These are phyloP conservation scores for Tricholomella constricta DNA, from an alignment of 768 basidiomycete genomes.

Conservation along the genomic window DNA sequence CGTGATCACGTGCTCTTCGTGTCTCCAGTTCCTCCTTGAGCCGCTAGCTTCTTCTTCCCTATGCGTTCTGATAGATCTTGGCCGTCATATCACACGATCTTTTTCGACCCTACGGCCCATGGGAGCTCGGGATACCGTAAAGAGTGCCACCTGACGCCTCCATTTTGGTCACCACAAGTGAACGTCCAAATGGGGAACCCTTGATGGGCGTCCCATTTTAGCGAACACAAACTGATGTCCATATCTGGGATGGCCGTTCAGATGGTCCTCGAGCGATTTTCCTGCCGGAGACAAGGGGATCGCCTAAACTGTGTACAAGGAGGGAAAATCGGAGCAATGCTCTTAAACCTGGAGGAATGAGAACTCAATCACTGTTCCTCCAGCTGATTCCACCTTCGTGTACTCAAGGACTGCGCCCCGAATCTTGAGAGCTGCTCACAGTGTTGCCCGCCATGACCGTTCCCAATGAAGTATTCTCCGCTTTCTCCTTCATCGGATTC, in stretches of 20 bases:
- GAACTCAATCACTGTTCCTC: constrained; percentile 21
- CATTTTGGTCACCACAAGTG: constrained; percentile 32
- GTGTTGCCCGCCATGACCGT: constrained; percentile 25
- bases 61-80: constrained; percentile 10
- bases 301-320: constrained; percentile 42
- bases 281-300: constrained; percentile 44
- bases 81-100: constrained; percentile 1
- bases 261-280: neutral
- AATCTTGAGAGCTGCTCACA: constrained; percentile 18
- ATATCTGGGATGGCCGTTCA: constrained; percentile 19
- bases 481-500: constrained; percentile 58
- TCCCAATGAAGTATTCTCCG: constrained; percentile 48
- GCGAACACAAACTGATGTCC: constrained; percentile 26
- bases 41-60: constrained; percentile 1
- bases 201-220: constrained; percentile 14
- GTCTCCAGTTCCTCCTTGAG: neutral
- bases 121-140: neutral
- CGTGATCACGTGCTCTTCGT: neutral
- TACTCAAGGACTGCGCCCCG: constrained; percentile 28
- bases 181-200: constrained; percentile 32
- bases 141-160: constrained; percentile 17
- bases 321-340: constrained; percentile 33
- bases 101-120: constrained; percentile 1
- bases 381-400: constrained; percentile 33
- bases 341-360: constrained; percentile 36